phyloP scores from a whole-genome alignment of 305 asterid species.

The Rubia peregrina region DNA sequence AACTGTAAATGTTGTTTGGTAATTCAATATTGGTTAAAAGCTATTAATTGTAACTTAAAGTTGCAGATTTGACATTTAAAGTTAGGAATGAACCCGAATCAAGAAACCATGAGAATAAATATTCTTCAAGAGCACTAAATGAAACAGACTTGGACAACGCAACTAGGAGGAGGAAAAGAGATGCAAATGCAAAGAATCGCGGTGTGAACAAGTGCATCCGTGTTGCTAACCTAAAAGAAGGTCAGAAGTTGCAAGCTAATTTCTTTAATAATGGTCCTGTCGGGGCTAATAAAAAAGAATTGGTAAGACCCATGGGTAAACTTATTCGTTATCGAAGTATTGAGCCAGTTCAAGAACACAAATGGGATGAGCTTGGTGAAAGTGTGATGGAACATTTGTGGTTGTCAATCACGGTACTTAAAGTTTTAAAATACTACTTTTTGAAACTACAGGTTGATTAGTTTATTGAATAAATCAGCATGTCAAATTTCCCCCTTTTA shows the following conservation, averaged over 20 bases:
- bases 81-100: too few relatives aligned
- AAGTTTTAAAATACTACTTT: too few relatives aligned
- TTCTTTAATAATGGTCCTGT: background rate
- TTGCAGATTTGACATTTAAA: too few relatives aligned
- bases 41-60: too few relatives aligned
- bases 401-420: background rate
- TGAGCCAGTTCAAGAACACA: background rate
- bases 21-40: too few relatives aligned
- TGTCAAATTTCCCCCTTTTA: too few relatives aligned
- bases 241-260: background rate
- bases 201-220: background rate
- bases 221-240: background rate
- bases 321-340: background rate
- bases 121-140: too few relatives aligned
- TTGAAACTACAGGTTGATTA: too few relatives aligned
- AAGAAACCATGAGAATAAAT: too few relatives aligned
- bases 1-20: too few relatives aligned
- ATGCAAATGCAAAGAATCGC: background rate
- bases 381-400: background rate
- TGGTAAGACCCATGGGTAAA: background rate
- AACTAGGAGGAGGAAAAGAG: background rate
- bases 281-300: background rate
- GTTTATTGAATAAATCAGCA: too few relatives aligned
- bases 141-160: too few relatives aligned
- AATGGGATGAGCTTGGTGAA: background rate